Percentiles rank a stretch among this genome's conserved stretches.
phyloP scores from a whole-genome alignment of 257 asterid species.

The Coffea eugenioides region DNA sequence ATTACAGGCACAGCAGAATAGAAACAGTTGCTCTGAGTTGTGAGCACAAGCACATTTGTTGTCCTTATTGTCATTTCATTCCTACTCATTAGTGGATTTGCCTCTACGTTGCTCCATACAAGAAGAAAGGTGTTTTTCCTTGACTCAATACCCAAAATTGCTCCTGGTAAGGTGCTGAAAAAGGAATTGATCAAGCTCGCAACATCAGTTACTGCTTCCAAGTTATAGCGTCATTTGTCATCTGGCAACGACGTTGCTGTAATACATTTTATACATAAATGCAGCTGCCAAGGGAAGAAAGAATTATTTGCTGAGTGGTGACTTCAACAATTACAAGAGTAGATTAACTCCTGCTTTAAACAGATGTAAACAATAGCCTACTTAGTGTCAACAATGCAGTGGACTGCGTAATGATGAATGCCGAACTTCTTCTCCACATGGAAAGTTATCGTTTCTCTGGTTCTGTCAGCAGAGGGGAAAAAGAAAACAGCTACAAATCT shows the following conservation, averaged over 20 bases:
- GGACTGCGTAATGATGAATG: not conserved
- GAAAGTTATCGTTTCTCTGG: not conserved
- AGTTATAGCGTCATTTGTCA: constrained; percentile 26
- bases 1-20: not conserved
- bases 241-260: not conserved
- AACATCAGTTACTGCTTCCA: constrained; percentile 31
- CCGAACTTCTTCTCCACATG: not conserved
- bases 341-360: not conserved
- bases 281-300: not conserved
- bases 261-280: not conserved
- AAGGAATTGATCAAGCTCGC: constrained; percentile 46
- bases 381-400: not conserved
- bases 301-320: not conserved
- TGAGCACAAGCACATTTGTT: not conserved
- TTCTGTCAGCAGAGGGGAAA: not conserved
- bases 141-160: constrained; percentile 51
- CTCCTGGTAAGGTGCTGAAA: constrained; percentile 52
- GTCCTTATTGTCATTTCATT: not conserved
- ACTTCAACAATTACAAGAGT: not conserved
- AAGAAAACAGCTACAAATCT: not conserved
- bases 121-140: constrained; percentile 45
- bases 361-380: not conserved
- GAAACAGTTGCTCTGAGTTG: not conserved
- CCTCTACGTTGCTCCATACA: constrained; percentile 30
- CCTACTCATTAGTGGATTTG: too few species aligned